Evolutionary conservation across 768 basidiomycete species (phyloP).

Genomic region (Ephemerocybe angulata): DNA sequence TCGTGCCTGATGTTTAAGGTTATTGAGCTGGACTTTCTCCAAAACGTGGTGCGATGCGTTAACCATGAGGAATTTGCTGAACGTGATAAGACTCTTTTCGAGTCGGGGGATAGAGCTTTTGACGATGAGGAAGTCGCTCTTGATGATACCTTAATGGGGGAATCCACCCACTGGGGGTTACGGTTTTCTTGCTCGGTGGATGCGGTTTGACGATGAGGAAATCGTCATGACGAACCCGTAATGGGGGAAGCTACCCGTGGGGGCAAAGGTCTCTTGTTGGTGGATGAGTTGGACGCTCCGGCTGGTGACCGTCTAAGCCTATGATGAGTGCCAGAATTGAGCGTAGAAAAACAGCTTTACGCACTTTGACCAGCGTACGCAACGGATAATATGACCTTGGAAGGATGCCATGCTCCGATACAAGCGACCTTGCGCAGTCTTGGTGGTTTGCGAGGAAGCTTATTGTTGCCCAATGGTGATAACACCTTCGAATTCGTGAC

Average conservation of each 20-base stretch:
- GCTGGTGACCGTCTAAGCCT: slow-evolving; percentile 80
- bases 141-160: slow-evolving; percentile 98
- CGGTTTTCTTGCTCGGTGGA: slow-evolving; percentile 92
- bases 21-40: slow-evolving; percentile 97
- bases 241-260: slow-evolving; percentile 98
- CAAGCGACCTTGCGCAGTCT: slow-evolving; percentile 99
- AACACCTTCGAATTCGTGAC: slow-evolving; percentile 99
- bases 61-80: no score
- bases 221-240: slow-evolving; percentile 77
- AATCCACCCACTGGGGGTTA: slow-evolving; percentile 97
- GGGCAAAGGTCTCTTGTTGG: no score
- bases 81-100: slow-evolving; percentile 97
- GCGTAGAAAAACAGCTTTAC: slow-evolving; percentile 26
- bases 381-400: slow-evolving; percentile 99
- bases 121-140: slow-evolving; percentile 96
- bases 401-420: slow-evolving; percentile 98
- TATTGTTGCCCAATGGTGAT: slow-evolving; percentile 99
- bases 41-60: no score
- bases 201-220: slow-evolving; percentile 77
- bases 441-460: slow-evolving; percentile 97
- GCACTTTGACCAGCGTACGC: slow-evolving; percentile 99
- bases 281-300: no score
- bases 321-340: slow-evolving; percentile 6
- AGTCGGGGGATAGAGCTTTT: slow-evolving; percentile 95
- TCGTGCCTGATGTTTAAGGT: slow-evolving; percentile 97